Percentiles rank a stretch among this genome's conserved stretches.
phyloP scores from a whole-genome alignment of 768 basidiomycete species.

The Coprinopsis cinerea region DNA sequence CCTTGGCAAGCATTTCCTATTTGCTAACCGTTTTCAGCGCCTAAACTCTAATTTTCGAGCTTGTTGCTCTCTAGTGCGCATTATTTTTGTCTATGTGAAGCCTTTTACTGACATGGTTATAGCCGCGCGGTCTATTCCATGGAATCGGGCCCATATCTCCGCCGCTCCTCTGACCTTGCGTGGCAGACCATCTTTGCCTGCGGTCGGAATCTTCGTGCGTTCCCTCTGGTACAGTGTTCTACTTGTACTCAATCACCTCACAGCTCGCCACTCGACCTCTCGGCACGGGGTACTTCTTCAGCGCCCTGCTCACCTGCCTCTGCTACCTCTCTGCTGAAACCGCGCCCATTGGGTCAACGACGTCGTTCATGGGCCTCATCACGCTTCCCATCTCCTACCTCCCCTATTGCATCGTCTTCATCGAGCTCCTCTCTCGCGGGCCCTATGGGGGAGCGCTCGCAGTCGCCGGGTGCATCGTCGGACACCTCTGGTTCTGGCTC shows the following conservation, averaged over 20 bases:
- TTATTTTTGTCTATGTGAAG: neutral
- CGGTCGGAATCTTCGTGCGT: constrained; percentile 20
- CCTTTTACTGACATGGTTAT: neutral
- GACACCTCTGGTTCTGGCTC: constrained; percentile 77
- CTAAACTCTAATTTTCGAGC: constrained; percentile 37
- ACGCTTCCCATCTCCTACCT: constrained; percentile 31
- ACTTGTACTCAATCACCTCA: neutral
- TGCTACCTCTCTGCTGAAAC: constrained; percentile 62
- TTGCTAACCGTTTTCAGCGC: neutral
- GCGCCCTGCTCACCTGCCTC: constrained; percentile 5
- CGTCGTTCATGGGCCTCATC: constrained; percentile 68
- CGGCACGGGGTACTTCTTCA: neutral
- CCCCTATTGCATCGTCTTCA: constrained; percentile 69
- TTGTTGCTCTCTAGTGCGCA: constrained; percentile 35
- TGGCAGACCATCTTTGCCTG: constrained; percentile 63
- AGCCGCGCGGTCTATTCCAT: constrained; percentile 54
- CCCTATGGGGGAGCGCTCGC: constrained; percentile 46
- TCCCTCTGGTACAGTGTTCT: neutral
- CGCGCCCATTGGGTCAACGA: constrained; percentile 59
- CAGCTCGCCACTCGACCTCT: neutral
- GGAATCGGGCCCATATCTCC: constrained; percentile 52
- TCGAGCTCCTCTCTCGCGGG: constrained; percentile 65
- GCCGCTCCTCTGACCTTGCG: constrained; percentile 66
- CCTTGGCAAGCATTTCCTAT: neutral
- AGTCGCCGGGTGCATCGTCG: constrained; percentile 66